Evolutionary conservation across 164 flowering plant genomes (phyloP).

Genomic region (Sextonia rubra): DNA sequence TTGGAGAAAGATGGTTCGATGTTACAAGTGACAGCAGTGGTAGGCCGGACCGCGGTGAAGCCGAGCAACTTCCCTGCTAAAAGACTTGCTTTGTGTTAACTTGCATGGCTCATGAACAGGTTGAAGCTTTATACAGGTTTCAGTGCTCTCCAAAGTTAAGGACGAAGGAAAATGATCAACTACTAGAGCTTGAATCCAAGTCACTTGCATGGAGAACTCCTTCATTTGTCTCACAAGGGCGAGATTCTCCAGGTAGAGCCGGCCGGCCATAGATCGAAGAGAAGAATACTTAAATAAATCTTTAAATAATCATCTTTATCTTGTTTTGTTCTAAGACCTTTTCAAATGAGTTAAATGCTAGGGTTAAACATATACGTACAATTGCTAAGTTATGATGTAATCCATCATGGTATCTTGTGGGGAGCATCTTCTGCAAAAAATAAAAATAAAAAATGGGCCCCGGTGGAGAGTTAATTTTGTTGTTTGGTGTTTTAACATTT

Average conservation of each 20-base stretch:
- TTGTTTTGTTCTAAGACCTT: background rate
- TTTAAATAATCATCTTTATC: background rate
- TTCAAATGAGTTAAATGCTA: background rate
- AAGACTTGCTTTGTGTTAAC: background rate
- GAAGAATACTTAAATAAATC: too few species aligned
- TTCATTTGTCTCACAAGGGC: background rate
- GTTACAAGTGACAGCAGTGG: too few species aligned
- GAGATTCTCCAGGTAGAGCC: background rate
- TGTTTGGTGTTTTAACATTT: too few species aligned
- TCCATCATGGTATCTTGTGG: too few species aligned
- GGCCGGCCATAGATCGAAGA: background rate
- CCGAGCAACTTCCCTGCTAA: background rate
- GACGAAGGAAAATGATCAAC: background rate
- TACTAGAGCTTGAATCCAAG: background rate
- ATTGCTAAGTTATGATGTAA: background rate
- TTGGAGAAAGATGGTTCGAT: too few species aligned
- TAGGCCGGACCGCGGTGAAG: too few species aligned
- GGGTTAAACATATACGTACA: background rate
- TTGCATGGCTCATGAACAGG: background rate
- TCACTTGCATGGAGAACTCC: background rate
- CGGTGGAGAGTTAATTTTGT: too few species aligned
- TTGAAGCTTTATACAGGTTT: background rate
- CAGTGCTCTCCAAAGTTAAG: background rate
- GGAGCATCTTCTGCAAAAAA: too few species aligned
- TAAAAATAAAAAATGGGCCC: too few species aligned